Evolutionary conservation across 2,329 filamentous ascomycete species (phyloP).

Genomic region (Phialophora macrospora): DNA sequence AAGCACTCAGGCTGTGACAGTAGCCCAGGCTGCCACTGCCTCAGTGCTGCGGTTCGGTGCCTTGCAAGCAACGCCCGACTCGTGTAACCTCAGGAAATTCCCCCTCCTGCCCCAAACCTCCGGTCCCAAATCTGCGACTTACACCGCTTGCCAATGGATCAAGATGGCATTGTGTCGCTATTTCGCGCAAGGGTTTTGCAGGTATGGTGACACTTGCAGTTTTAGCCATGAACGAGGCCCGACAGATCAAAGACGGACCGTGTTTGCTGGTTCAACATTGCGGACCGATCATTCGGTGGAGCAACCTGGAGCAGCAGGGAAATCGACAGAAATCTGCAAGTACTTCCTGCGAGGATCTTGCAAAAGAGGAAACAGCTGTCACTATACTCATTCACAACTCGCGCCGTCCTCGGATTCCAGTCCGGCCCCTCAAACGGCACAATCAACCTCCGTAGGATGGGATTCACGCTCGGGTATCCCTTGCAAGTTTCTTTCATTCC

Average conservation of each 20-base stretch:
- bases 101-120: neutral
- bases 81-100: neutral
- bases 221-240: constrained; percentile 15
- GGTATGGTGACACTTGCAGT: constrained; percentile 13
- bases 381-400: constrained; percentile 26
- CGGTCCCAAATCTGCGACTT: neutral
- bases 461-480: constrained; percentile 12
- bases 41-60: neutral
- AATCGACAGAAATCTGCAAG: constrained; percentile 24
- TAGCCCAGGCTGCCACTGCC: neutral
- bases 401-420: neutral
- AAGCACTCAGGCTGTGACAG: too few species aligned
- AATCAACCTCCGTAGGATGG: constrained; percentile 16
- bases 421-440: neutral
- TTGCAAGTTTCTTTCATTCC: constrained; percentile 14
- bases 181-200: constrained; percentile 19
- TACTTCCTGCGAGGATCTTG: constrained; percentile 34
- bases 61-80: neutral
- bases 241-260: neutral
- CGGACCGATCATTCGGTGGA: neutral
- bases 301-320: neutral
- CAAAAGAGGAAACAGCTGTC: constrained; percentile 31
- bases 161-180: constrained; percentile 13
- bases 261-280: neutral
- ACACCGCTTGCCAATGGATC: neutral